phyloP scores from a whole-genome alignment of 2,329 filamentous ascomycete genomes.

The Penicillium fuscoglaucum region DNA sequence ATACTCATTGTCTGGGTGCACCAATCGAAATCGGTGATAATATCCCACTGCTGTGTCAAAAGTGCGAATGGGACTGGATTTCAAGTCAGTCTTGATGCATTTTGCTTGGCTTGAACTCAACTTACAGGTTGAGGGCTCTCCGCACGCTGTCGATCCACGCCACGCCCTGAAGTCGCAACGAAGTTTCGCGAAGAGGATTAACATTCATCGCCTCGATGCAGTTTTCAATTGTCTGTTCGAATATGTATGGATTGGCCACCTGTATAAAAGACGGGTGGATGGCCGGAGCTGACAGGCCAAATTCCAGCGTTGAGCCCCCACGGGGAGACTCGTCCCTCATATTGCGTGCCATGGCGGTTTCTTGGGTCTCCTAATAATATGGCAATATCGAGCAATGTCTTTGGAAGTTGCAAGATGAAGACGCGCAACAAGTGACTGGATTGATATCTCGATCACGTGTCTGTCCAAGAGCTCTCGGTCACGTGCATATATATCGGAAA shows the following conservation, averaged over 20 bases:
- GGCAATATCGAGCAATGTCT: constrained; percentile 1
- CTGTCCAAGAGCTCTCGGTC: neutral
- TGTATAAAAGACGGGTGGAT: constrained; percentile 65
- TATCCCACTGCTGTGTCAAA: constrained; percentile 90
- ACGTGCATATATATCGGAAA: neutral
- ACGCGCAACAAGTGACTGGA: neutral
- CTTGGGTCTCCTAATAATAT: neutral
- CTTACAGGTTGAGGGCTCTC: constrained; percentile 74
- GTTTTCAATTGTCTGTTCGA: constrained; percentile 75
- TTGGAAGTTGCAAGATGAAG: constrained; percentile 5
- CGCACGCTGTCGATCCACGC: constrained; percentile 86
- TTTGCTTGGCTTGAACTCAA: constrained; percentile 18
- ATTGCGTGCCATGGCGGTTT: constrained; percentile 24
- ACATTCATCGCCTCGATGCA: constrained; percentile 68
- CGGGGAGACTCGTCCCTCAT: constrained; percentile 19
- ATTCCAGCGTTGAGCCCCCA: constrained; percentile 14
- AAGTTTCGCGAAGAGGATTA: constrained; percentile 77
- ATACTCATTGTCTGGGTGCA: constrained; percentile 82
- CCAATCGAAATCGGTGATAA: constrained; percentile 89
- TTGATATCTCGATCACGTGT: constrained; percentile 20
- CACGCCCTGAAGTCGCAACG: constrained; percentile 78
- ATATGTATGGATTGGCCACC: constrained; percentile 72
- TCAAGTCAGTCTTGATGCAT: constrained; percentile 11
- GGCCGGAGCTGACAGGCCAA: constrained; percentile 34
- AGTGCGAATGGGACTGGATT: constrained; percentile 74